These are phyloP conservation scores for Cladosporium sp. DNA, from an alignment of 2,329 filamentous ascomycete genomes.

Conservation along the genomic window DNA sequence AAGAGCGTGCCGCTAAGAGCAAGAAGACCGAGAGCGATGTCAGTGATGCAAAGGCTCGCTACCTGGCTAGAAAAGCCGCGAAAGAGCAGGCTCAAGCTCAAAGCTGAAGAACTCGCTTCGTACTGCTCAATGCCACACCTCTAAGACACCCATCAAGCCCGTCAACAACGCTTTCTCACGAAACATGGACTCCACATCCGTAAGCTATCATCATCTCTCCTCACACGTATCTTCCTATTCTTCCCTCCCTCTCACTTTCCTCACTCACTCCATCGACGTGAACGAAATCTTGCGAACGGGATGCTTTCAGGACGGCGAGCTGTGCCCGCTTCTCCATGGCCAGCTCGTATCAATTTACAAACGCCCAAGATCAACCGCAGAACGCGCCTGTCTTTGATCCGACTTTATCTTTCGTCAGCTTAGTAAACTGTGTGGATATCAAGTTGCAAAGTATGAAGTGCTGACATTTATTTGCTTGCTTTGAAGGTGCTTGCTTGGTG, in stretches of 20 bases:
- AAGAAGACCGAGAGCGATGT: constrained; percentile 74
- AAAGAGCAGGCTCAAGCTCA: constrained; percentile 52
- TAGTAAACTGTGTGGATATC: constrained; percentile 12
- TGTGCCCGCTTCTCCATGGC: constrained; percentile 25
- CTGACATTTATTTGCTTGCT: constrained; percentile 11
- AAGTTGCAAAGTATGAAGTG: constrained; percentile 13
- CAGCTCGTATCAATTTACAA: constrained; percentile 28
- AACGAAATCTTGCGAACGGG: too few relatives aligned
- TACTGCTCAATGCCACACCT: too few relatives aligned
- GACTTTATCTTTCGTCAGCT: constrained; percentile 13
- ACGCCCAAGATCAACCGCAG: constrained; percentile 23
- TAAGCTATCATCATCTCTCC: neutral
- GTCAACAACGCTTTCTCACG: too few relatives aligned
- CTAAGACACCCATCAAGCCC: too few relatives aligned
- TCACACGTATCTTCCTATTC: neutral
- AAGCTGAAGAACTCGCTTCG: constrained; percentile 19
- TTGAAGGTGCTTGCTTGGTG: too few relatives aligned
- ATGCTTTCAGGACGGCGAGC: constrained; percentile 29
- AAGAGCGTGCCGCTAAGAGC: constrained; percentile 67
- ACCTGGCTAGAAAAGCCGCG: constrained; percentile 71
- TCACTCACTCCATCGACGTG: too few relatives aligned
- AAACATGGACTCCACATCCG: too few relatives aligned
- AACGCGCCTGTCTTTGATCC: constrained; percentile 21
- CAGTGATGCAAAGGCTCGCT: constrained; percentile 72
- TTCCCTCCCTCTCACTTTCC: neutral